Evolutionary conservation across 192 early-diverging fungal species (phyloP).

Genomic region (Endogone sp.): DNA sequence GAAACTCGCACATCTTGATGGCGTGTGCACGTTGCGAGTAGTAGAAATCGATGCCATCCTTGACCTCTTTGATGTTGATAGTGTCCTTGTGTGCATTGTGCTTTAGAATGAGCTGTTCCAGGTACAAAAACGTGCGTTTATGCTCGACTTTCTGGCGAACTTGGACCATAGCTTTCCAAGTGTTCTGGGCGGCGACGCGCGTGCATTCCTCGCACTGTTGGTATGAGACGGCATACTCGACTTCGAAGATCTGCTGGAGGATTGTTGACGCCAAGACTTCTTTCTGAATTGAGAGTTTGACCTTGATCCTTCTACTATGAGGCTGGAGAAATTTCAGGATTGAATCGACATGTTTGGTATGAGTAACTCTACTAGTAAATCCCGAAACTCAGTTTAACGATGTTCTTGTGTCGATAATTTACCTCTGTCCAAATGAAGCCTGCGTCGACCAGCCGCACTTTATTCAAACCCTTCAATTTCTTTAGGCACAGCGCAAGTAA

Average conservation of each 20-base stretch:
- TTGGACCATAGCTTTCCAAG: constrained; percentile 97
- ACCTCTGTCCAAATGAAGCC: constrained; percentile 97
- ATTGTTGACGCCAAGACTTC: constrained; percentile 95
- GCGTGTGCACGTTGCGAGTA: constrained; percentile 87
- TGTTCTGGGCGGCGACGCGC: constrained; percentile 93
- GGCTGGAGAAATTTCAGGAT: constrained; percentile 21
- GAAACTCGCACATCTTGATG: constrained; percentile 94
- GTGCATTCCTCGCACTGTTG: constrained; percentile 97
- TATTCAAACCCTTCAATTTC: constrained; percentile 84
- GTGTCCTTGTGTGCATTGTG: constrained; percentile 97
- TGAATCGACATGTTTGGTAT: no score
- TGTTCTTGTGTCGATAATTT: no score
- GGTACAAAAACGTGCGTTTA: constrained; percentile 97
- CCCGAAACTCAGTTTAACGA: no score
- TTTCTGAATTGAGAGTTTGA: constrained; percentile 98
- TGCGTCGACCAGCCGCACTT: constrained; percentile 94
- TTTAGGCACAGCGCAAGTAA: constrained; percentile 90
- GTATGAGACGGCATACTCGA: constrained; percentile 86
- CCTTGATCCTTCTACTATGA: constrained; percentile 85
- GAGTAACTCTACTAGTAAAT: no score
- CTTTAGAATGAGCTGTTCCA: constrained; percentile 98
- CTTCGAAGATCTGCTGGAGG: constrained; percentile 94
- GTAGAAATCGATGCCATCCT: constrained; percentile 97
- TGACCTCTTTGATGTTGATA: constrained; percentile 95
- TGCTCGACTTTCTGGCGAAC: constrained; percentile 97